These are phyloP conservation scores for Pseudoneurospora amorphoporcata DNA, from an alignment of 495 filamentous ascomycete species.

Conservation along the genomic window DNA sequence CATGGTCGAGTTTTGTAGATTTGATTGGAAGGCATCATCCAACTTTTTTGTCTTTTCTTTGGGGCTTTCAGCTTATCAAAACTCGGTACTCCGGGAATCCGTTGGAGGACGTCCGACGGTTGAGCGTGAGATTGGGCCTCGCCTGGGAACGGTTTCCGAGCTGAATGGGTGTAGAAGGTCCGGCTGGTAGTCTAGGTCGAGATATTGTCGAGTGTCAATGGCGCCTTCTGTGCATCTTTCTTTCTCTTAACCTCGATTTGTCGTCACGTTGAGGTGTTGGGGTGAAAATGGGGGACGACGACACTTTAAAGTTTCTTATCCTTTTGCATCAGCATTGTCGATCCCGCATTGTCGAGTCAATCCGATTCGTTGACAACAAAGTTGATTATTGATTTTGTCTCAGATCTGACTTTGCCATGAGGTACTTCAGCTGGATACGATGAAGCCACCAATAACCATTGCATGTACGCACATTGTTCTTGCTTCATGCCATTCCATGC, in stretches of 20 bases:
- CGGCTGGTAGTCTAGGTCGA: background rate
- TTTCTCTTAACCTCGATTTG: background rate
- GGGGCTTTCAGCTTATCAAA: background rate
- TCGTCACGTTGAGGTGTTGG: background rate
- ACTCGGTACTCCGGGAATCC: background rate
- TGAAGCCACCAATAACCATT: background rate
- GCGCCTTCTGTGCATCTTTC: background rate
- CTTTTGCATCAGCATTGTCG: background rate
- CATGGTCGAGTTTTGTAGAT: background rate
- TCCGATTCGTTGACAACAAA: background rate
- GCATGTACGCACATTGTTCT: background rate
- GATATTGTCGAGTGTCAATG: background rate
- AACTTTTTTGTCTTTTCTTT: background rate
- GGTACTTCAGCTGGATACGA: background rate
- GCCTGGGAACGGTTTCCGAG: background rate
- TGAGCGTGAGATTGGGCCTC: background rate
- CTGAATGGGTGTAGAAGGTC: background rate
- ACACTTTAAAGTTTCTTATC: background rate
- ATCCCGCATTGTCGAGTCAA: background rate
- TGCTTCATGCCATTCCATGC: background rate
- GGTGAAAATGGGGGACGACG: background rate
- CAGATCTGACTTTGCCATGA: background rate
- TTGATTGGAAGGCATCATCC: background rate
- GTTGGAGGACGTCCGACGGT: background rate
- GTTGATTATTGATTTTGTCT: background rate